Percentiles rank a stretch among this genome's conserved stretches.
These are phyloP conservation scores for Epithele typhae DNA, from an alignment of 768 basidiomycete genomes.

Conservation along the genomic window DNA sequence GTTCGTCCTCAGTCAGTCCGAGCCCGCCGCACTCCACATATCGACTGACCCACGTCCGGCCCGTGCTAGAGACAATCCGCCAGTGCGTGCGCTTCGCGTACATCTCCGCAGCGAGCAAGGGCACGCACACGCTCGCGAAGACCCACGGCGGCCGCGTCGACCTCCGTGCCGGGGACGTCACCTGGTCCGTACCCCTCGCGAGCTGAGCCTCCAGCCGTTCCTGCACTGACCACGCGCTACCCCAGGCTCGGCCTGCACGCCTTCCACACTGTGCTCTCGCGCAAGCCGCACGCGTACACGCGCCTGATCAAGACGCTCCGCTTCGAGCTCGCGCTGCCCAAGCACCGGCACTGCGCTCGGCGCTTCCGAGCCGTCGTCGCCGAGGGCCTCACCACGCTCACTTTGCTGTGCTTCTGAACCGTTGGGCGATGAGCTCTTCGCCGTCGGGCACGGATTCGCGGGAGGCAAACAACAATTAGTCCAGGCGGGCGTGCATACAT, in stretches of 20 bases:
- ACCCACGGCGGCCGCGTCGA: conserved; percentile 35
- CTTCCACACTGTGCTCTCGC: conserved; percentile 61
- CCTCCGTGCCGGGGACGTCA: conserved; percentile 45
- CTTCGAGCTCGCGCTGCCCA: conserved; percentile 46
- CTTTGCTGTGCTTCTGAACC: conserved; percentile 21
- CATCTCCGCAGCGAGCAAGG: conserved; percentile 45
- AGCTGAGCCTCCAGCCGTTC: background rate
- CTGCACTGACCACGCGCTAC: background rate
- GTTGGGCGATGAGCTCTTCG: too few species aligned
- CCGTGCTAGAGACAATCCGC: conserved; percentile 51
- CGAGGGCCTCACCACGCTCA: conserved; percentile 35
- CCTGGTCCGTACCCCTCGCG: conserved; percentile 48
- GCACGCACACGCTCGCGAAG: conserved; percentile 36
- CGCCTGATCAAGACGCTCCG: conserved; percentile 44
- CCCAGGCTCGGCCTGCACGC: conserved; percentile 81
- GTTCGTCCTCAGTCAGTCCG: conserved; percentile 53
- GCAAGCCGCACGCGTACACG: conserved; percentile 46
- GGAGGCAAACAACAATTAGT: conserved; percentile 11
- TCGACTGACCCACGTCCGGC: background rate
- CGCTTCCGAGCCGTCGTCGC: conserved; percentile 45
- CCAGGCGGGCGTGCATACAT: conserved; percentile 16
- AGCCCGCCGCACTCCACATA: background rate
- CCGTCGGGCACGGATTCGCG: too few species aligned
- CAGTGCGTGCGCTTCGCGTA: conserved; percentile 58
- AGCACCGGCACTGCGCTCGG: conserved; percentile 37